Conservation (phyloP, 768 basidiomycete species). For the Lactarius quietus region DNA sequence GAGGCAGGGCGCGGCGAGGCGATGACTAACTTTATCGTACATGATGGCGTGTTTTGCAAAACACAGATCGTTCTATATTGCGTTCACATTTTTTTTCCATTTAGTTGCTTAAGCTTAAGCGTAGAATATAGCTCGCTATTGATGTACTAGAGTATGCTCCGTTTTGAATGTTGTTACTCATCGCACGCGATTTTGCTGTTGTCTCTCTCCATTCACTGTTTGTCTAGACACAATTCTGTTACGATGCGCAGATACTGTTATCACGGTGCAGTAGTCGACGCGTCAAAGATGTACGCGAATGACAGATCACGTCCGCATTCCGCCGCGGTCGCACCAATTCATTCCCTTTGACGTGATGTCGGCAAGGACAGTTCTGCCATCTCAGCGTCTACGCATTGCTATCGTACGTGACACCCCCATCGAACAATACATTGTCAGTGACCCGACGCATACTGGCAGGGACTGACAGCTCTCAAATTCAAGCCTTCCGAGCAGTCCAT, state of each 20-base stretch:
- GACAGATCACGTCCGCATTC: not conserved
- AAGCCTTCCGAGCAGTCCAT: conserved; percentile 16
- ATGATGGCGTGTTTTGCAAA: not conserved
- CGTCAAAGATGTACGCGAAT: not conserved
- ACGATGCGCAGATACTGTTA: too few species aligned
- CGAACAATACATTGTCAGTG: not conserved
- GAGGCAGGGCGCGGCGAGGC: conserved; percentile 13
- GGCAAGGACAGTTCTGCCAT: too few species aligned
- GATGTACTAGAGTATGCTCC: conserved; percentile 4
- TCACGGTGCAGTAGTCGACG: not conserved
- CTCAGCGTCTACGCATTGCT: conserved; percentile 13
- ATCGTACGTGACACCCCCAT: conserved; percentile 3
- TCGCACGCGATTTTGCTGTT: not conserved
- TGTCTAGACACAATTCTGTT: not conserved
- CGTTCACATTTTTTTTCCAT: not conserved
- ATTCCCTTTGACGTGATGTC: too few species aligned
- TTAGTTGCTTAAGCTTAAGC: not conserved
- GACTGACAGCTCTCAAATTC: conserved; percentile 11
- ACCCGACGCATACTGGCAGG: not conserved
- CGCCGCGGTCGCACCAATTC: not conserved
- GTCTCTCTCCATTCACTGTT: not conserved
- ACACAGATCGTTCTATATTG: too few species aligned
- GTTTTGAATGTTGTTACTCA: not conserved
- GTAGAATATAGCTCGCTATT: conserved; percentile 19
- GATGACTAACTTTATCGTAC: not conserved